Base-by-base conservation (phyloP, 139 green algal species). In the Dunaliella primolecta region DNA sequence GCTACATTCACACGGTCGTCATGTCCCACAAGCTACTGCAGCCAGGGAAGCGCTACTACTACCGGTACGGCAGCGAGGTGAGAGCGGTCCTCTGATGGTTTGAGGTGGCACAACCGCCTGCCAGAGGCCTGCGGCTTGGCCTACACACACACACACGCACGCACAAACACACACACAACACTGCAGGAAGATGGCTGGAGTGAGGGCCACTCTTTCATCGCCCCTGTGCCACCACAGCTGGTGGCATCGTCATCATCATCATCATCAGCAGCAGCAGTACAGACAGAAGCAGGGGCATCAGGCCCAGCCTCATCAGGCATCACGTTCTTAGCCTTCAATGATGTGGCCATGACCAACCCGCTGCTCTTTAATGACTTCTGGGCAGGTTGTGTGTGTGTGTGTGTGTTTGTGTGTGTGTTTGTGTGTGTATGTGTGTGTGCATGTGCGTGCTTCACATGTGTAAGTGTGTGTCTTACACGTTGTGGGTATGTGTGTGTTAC, bases 291-390 rank as follows among this genome's bases (percentile, higher is more conserved):
- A 57, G 23, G 30, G 31, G 79, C 81, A 36, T 35, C 32, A 79
- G 1, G 29, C 31, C 32, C 81, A 71, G n/a, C 31, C 70, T 2
- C 25, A 30, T 35, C 25, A 20, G 27, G 27, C 64, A 38, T 64
- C 72, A 37, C 15, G 1, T 86, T 88, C 81, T 38, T 88, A 15
- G 81, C 35, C 2, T 88, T 88, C n/a, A 80, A 85, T 33, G 85
- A 88, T 55, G 75, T 88, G 1, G 85, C 81, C 1, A 88, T 88
- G 85, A 74, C 36, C 25, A 74, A 80, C 81, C 71, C 78, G 3
- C 20, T 88, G 29, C 80, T 88, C 1, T 88, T 88, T 74, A 85
- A 88, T 32, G 78, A 78, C 78, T 75, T 15, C 24, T 84, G 84
- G 46, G 33, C 78, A 70, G 32, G 57, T 38, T 30, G 2, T 36